Evolutionary conservation across 202 grass and related monocot species (phyloP), one percentile per base, ranked within the genome.

Genomic region (Brachypodium distachyon): DNA sequence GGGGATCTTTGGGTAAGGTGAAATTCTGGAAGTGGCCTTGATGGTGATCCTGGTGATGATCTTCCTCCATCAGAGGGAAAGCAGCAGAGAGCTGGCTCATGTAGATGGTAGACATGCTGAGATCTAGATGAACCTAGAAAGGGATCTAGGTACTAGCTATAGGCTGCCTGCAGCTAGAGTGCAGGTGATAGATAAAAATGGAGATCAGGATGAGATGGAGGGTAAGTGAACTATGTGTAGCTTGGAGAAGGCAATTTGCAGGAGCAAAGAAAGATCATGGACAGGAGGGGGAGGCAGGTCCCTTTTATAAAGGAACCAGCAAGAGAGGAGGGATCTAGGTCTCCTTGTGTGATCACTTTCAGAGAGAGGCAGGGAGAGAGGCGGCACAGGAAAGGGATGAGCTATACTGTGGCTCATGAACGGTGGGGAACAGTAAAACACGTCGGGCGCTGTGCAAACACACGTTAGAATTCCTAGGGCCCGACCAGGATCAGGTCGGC

Each of bases 221-320:
- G 27, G 50, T 67, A 11, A 65, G 81, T 44, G 50, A 19, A 44
- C 78, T 82, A 69, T 75, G 58, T 51, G 72, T 52, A 19, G 79
- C 13, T 70, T 64, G 47, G 73, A n/a, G 71, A 52, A 47, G 72
- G 72, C 72, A 84, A 82, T 79, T 61, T 81, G 67, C 37, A 70
- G 74, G 75, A 72, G 76, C 49, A 82, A 77, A 82, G 61, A 58
- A 79, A 54, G 82, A 91, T 86, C 75, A 83, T 70, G 78, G 56
- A 83, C 74, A 21, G 33, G 31, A 77, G 62, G 56, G 18, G 61
- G 33, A 53, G 64, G 38, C 57, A 58, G 50, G 49, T 22, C 75
- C 82, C 72, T 88, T 94, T 88, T 91, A 94, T 94, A 94, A 81
- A 89, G 79, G 64, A 85, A 74, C 67, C 21, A n/a, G n/a, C n/a